phyloP scores from a whole-genome alignment of 352 stramenopile genomes.

The Globisporangium cederbergense region DNA sequence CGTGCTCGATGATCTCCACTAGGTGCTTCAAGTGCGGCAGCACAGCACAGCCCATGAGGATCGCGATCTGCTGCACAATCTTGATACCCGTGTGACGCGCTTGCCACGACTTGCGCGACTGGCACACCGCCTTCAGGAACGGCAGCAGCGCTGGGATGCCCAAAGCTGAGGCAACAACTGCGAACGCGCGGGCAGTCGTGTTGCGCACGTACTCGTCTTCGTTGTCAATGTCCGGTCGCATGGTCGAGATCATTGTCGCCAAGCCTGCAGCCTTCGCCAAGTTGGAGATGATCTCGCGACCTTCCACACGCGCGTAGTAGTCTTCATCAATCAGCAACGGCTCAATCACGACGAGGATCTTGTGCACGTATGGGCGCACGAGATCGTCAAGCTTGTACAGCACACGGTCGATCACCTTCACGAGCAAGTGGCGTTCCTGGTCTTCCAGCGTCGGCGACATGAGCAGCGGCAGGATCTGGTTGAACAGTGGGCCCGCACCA shows the following conservation, averaged over 20 bases:
- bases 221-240: slow-evolving; percentile 99
- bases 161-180: slow-evolving; percentile 98
- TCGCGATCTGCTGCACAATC: slow-evolving; percentile 99
- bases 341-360: slow-evolving; percentile 99
- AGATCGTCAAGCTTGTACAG: slow-evolving; percentile 99
- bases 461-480: slow-evolving; percentile 98
- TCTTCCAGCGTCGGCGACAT: slow-evolving; percentile 99
- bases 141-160: slow-evolving; percentile 96
- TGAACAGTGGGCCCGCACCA: slow-evolving; percentile 96
- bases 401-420: slow-evolving; percentile 99
- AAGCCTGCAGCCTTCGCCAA: slow-evolving; percentile 98
- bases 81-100: slow-evolving; percentile 99
- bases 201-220: slow-evolving; percentile 99
- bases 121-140: slow-evolving; percentile 99
- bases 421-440: slow-evolving; percentile 98
- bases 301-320: slow-evolving; percentile 99
- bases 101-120: slow-evolving; percentile 98
- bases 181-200: slow-evolving; percentile 97
- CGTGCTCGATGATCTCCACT: slow-evolving; percentile 98
- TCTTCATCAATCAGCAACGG: slow-evolving; percentile 99
- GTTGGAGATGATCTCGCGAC: slow-evolving; percentile 99
- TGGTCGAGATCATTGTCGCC: slow-evolving; percentile 99
- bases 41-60: slow-evolving; percentile 98
- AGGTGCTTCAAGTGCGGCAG: slow-evolving; percentile 97
- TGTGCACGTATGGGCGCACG: slow-evolving; percentile 98